Evolutionary conservation across 2,329 filamentous ascomycete genomes (phyloP).

Genomic region (Ophiostoma quercus): DNA sequence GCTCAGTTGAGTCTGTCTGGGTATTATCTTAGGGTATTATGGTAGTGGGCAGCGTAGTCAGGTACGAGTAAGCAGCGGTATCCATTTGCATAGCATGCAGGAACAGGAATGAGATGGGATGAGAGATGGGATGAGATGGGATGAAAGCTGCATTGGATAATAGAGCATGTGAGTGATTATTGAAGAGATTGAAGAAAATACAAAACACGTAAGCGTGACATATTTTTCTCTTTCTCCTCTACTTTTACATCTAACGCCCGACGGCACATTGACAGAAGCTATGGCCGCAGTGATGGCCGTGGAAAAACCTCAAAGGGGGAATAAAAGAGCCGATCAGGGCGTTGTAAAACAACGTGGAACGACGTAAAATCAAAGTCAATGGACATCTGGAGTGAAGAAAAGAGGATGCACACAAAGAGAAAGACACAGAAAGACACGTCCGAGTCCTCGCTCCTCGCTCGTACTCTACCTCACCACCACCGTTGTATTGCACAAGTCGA

Average conservation of each 20-base stretch:
- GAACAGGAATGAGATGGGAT: neutral
- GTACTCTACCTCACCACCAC: neutral
- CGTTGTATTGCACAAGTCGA: conserved; percentile 1
- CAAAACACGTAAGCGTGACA: neutral
- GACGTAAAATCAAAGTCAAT: neutral
- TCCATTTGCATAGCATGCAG: neutral
- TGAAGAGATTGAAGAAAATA: neutral
- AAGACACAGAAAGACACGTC: neutral
- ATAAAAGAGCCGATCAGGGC: conserved; percentile 1
- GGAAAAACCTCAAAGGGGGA: neutral
- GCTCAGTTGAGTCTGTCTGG: neutral
- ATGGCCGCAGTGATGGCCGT: conserved; percentile 1
- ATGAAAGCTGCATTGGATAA: neutral
- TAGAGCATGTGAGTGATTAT: neutral
- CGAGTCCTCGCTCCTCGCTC: neutral
- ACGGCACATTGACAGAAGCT: neutral
- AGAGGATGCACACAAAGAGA: too few species aligned
- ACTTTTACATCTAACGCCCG: neutral
- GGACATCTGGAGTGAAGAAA: neutral
- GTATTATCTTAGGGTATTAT: neutral
- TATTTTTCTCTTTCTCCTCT: neutral
- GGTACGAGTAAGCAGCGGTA: neutral
- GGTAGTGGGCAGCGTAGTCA: neutral
- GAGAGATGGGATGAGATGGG: neutral
- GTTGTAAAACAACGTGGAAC: conserved; percentile 1